Evolutionary conservation across 2,329 filamentous ascomycete species (phyloP).

Genomic region (Davidsoniella neocaledoniae): DNA sequence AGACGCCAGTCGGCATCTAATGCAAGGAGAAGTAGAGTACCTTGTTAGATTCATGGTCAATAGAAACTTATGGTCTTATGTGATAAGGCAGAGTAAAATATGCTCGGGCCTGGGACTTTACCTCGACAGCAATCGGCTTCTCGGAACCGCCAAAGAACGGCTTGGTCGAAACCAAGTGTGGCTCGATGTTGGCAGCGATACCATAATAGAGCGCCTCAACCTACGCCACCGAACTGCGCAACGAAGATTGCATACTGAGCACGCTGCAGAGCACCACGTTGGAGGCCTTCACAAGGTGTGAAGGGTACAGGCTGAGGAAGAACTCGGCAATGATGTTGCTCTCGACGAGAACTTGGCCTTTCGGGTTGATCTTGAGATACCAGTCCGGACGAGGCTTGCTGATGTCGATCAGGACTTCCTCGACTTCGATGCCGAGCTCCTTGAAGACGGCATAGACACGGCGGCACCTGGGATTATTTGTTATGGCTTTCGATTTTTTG

Average conservation of each 20-base stretch:
- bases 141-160: too few species aligned
- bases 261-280: slow-evolving; percentile 33
- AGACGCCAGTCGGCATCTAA: slow-evolving; percentile 47
- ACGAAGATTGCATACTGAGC: slow-evolving; percentile 28
- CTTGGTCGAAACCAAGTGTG: too few species aligned
- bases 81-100: slow-evolving; percentile 35
- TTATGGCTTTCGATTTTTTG: too few species aligned
- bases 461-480: slow-evolving; percentile 24
- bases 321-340: slow-evolving; percentile 59
- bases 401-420: slow-evolving; percentile 60
- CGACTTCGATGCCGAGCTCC: slow-evolving; percentile 48
- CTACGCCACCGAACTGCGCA: too few species aligned
- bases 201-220: too few species aligned
- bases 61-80: too few species aligned
- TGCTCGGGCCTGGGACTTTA: too few species aligned
- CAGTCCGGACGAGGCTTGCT: slow-evolving; percentile 48
- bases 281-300: slow-evolving; percentile 43
- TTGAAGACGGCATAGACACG: slow-evolving; percentile 55
- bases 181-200: too few species aligned
- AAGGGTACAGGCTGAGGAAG: slow-evolving; percentile 51
- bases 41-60: too few species aligned
- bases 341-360: slow-evolving; percentile 61
- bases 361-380: slow-evolving; percentile 64
- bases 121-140: too few species aligned
- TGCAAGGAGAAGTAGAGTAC: slow-evolving; percentile 34